Evolutionary conservation across 345 rosid genomes (phyloP), one percentile per base, ranked within the genome.

Genomic region (Pistacia atlantica): DNA sequence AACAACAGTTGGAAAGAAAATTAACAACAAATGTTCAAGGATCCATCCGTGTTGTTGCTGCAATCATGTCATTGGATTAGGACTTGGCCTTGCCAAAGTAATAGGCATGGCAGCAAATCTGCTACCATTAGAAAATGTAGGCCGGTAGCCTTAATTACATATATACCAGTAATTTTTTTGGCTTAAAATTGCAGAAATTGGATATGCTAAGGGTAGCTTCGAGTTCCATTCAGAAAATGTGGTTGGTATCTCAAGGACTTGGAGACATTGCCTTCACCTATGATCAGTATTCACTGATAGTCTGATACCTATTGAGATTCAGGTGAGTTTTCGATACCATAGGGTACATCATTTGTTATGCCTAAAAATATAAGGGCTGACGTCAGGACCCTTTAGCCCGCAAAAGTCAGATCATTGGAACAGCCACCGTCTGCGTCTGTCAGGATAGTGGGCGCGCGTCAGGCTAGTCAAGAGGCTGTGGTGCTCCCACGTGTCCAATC

Each of bases 31-130:
- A 46, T 22, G 11, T 58, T 58, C 75, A 42, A 72, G 10, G 35
- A n/a, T 4, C 56, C 22, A 58, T 8, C 5, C 25, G 25, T 22
- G 25, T 6, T 28, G 8, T 83, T 38, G 89, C 94, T 62, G 89
- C 92, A 9, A 17, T 74, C 77, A 89, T 89, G 94, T 86, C 28
- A 87, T 84, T 0, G 94, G 94, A 61, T 63, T 83, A 1, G 90
- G 70, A 57, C 92, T 90, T 61, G 90, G 92, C 62, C 1, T 88
- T 0, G 82, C 81, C 0, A 72, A 80, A 72, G 87, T 86, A 3
- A 67, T 82, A 63, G 88, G 91, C 87, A 83, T 8, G 10, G 3
- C 35, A n/a, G 0, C 46, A 22, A 62, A 52, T 67, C 37, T 28
- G 20, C 61, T 59, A 20, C 38, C 4, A 8, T 25, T 38, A 13